A percentile compares a stretch with the other conserved stretches of the same genome.
phyloP scores from a whole-genome alignment of 2,329 filamentous ascomycete species.

The Pseudopithomyces maydicus region DNA sequence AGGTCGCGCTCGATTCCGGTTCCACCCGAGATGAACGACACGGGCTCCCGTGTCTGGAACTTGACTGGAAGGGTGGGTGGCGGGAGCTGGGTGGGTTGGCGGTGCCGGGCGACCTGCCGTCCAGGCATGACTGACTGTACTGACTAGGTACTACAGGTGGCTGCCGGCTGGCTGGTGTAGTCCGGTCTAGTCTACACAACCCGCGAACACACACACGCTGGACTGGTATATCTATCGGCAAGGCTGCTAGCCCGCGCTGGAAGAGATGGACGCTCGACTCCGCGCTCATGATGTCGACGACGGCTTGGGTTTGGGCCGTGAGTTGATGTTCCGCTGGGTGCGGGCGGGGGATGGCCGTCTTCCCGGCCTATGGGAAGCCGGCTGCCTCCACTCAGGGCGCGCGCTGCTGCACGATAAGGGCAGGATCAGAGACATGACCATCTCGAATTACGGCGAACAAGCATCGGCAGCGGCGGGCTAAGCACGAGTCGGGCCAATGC shows the following conservation, averaged over 20 bases:
- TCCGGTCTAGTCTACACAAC: too few relatives aligned
- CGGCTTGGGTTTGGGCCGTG: conserved; percentile 10
- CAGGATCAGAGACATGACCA: conserved; percentile 30
- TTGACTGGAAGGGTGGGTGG: conserved; percentile 17
- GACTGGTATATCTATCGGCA: neutral
- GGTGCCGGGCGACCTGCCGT: conserved; percentile 2
- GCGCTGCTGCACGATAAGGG: conserved; percentile 34
- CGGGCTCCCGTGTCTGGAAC: too few relatives aligned
- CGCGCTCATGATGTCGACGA: conserved; percentile 28
- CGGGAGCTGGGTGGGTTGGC: conserved; percentile 14
- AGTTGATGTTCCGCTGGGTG: conserved; percentile 24
- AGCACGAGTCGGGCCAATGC: conserved; percentile 34
- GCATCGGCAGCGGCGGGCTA: conserved; percentile 22
- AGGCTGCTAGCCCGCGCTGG: neutral
- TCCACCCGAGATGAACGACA: conserved; percentile 28
- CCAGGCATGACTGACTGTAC: neutral
- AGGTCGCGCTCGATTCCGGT: conserved; percentile 28
- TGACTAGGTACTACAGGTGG: too few relatives aligned
- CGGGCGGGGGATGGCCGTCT: conserved; percentile 26
- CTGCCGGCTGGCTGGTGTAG: too few relatives aligned
- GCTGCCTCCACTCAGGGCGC: conserved; percentile 27
- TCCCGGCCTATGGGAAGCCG: conserved; percentile 30
- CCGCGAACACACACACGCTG: neutral
- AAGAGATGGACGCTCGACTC: conserved; percentile 6
- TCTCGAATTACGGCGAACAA: conserved; percentile 40